Evolutionary conservation across 768 basidiomycete genomes (phyloP), one percentile per base, ranked within the genome.

Genomic region (Suillus hirtellus): DNA sequence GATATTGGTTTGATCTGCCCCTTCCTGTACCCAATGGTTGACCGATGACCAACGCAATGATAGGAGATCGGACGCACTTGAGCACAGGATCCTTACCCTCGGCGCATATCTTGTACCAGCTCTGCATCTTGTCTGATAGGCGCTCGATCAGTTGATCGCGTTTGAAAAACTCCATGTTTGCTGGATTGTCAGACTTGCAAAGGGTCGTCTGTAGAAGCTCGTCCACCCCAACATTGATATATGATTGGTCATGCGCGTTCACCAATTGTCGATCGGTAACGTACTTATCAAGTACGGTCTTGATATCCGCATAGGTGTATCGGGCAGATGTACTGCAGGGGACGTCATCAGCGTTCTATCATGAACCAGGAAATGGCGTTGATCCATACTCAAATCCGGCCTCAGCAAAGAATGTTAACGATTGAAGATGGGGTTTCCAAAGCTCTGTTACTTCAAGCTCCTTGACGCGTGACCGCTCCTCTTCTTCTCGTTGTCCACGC

Each of bases 1-100:
- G 83, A 81, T 37, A 97, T 84, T 0, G 93, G 89, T 53, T 83
- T 84, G 55, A 93, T 71, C 10, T 79, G 72, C 24, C 95, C 95
- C 75, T 95, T 95, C 78, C 92, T 95, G 66, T 42, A 38, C 19
- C 31, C 38, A 44, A 24, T 63, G 27, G 47, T 64, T 12, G 21
- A 54, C 27, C 50, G 11, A 37, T 67, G 3, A 17, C 67, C 60
- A 63, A 42, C 43, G 4, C 54, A 14, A 17, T 56, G 35, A 43
- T 8, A 15, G 11, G 42, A 44, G n/a, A 64, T 47, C 31, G 21
- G 40, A 46, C 88, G 10, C 60, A 91, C 92, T 86, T 91, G 61
- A 80, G 70, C 1, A 88, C 72, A 0, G 77, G 68, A n/a, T 89
- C 87, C 47, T 79, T 81, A 1, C 85, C 86, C 5, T 83, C 84